These are phyloP conservation scores for Coemansia sp. DNA, from an alignment of 192 early-diverging fungal species.

Conservation along the genomic window DNA sequence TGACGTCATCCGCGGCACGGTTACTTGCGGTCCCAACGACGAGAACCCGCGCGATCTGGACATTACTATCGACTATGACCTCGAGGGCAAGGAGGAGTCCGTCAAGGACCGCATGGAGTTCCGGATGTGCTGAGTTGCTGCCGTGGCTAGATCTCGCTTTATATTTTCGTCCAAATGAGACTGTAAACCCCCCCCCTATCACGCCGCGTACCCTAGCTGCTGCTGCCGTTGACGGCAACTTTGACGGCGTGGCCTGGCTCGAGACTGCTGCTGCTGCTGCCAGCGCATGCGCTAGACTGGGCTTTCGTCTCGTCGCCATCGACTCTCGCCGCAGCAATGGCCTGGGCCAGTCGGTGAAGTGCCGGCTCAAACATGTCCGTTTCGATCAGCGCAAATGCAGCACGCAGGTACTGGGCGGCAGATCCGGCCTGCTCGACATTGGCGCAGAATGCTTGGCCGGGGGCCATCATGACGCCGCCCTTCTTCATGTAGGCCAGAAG, in stretches of 20 bases:
- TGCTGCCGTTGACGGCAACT: too few relatives aligned
- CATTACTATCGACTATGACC: conserved; percentile 70
- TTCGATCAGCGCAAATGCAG: conserved; percentile 41
- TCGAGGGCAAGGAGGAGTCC: conserved; percentile 53
- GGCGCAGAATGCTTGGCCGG: conserved; percentile 35
- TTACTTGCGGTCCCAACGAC: conserved; percentile 65
- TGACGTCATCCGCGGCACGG: conserved; percentile 63
- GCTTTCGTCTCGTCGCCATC: too few relatives aligned
- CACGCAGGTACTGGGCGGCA: conserved; percentile 28
- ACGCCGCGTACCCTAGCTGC: too few relatives aligned
- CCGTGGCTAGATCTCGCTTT: neutral
- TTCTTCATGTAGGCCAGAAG: conserved; percentile 40
- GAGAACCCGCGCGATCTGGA: conserved; percentile 92
- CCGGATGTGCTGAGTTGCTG: conserved; percentile 63
- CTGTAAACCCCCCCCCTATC: too few relatives aligned
- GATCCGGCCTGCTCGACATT: neutral
- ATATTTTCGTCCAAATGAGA: too few relatives aligned
- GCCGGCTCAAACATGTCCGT: conserved; percentile 46
- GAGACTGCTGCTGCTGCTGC: too few relatives aligned
- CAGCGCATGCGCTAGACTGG: too few relatives aligned
- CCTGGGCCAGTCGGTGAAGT: conserved; percentile 33
- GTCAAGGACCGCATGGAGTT: conserved; percentile 54
- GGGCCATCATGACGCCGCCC: conserved; percentile 48
- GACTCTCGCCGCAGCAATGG: conserved; percentile 8
- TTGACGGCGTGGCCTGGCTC: too few relatives aligned